Evolutionary conservation across 805 yeast genomes (phyloP).

Genomic region (Cyberlindnera japonica): DNA sequence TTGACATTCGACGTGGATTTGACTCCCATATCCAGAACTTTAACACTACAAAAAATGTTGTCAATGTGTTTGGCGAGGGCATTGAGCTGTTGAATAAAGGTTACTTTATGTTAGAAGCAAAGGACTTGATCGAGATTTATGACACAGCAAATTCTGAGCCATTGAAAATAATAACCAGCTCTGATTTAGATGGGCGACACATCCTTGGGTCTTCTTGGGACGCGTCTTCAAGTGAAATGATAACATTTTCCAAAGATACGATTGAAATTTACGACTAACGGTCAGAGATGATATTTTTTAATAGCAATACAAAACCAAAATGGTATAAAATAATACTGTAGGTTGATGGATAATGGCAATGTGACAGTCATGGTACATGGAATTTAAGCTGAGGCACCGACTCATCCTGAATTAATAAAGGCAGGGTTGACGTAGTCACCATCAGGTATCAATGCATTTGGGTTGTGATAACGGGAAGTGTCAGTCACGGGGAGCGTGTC

Average conservation of each 20-base stretch:
- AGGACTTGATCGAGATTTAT: conserved; percentile 14
- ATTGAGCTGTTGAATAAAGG: neutral
- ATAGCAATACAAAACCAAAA: neutral
- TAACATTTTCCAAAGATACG: conserved; percentile 2
- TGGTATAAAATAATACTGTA: neutral
- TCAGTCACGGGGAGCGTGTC: no score
- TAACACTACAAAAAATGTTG: conserved; percentile 11
- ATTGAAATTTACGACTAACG: conserved; percentile 2
- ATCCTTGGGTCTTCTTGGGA: conserved; percentile 9
- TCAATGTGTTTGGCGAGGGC: conserved; percentile 14
- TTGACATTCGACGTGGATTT: conserved; percentile 13
- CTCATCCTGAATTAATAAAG: conserved; percentile 1
- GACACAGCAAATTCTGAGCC: conserved; percentile 4
- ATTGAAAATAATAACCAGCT: conserved; percentile 8
- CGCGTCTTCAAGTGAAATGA: neutral
- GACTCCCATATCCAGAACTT: neutral
- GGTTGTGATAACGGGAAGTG: conserved; percentile 5
- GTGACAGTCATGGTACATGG: no score
- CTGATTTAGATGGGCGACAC: conserved; percentile 9
- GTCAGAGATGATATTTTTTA: neutral
- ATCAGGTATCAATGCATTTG: conserved; percentile 7
- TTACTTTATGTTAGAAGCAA: conserved; percentile 6
- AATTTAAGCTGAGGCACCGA: neutral
- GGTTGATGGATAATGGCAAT: neutral
- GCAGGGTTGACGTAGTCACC: conserved; percentile 7